Evolutionary conservation across 345 rosid species (phyloP).

Genomic region (Acer negundo): DNA sequence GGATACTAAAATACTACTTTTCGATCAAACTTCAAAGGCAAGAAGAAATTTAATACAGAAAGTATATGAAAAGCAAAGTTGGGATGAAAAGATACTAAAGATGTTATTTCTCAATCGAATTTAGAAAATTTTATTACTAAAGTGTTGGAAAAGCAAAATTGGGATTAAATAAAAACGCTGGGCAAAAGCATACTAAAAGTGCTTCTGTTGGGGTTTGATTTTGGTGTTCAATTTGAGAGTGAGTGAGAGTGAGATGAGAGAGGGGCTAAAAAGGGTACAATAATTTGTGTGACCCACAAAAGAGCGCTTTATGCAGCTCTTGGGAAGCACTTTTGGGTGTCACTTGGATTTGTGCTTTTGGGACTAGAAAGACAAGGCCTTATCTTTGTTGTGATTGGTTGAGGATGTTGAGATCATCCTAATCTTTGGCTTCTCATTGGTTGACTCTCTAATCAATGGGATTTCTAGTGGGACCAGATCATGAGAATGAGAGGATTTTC

Average conservation of each 20-base stretch:
- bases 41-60: too few relatives aligned
- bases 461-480: conserved; percentile 43
- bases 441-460: conserved; percentile 39
- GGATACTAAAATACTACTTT: too few relatives aligned
- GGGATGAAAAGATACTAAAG: too few relatives aligned
- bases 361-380: conserved; percentile 50
- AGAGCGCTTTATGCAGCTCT: conserved; percentile 28
- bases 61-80: too few relatives aligned
- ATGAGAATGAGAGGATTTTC: background rate
- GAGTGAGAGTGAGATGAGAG: background rate
- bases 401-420: conserved; percentile 47
- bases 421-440: conserved; percentile 49
- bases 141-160: too few relatives aligned
- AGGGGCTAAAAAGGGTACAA: background rate
- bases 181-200: too few relatives aligned
- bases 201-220: background rate
- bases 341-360: conserved; percentile 28
- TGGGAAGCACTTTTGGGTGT: conserved; percentile 37
- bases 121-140: too few relatives aligned
- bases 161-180: too few relatives aligned
- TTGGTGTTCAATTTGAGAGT: background rate
- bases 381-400: conserved; percentile 71
- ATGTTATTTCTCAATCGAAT: too few relatives aligned
- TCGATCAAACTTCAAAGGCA: too few relatives aligned
- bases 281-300: conserved; percentile 28